Conservation (phyloP, 257 asterid genomes). For the Primulina eburnea region DNA sequence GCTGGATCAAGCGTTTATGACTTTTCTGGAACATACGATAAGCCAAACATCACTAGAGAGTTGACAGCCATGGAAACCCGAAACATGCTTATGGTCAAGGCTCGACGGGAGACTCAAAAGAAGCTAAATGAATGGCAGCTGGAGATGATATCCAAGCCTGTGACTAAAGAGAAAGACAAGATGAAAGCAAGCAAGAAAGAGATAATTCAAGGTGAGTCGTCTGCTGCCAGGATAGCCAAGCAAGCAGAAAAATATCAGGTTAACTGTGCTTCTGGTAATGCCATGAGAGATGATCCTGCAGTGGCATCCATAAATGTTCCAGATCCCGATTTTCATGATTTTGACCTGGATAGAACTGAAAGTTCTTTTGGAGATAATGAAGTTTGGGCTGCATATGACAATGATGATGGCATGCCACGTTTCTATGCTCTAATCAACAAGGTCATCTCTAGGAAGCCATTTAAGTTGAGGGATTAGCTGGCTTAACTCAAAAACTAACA, state of each 20-base stretch:
- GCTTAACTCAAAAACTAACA: conserved; percentile 67
- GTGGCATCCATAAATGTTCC: conserved; percentile 61
- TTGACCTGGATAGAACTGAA: conserved; percentile 62
- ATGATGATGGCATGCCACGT: conserved; percentile 84
- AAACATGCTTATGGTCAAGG: conserved; percentile 13
- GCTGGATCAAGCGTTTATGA: conserved; percentile 29
- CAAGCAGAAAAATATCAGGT: conserved; percentile 27
- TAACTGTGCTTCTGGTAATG: conserved; percentile 30
- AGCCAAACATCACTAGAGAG: conserved; percentile 17
- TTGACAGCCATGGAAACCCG: conserved; percentile 10
- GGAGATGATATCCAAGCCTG: conserved; percentile 12
- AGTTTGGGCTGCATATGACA: conserved; percentile 85
- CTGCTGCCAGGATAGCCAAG: conserved; percentile 28
- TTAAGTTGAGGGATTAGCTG: conserved; percentile 65
- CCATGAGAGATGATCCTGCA: conserved; percentile 20
- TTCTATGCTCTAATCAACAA: conserved; percentile 63
- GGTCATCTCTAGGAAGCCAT: conserved; percentile 63
- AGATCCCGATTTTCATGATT: conserved; percentile 80
- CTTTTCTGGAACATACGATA: conserved; percentile 15
- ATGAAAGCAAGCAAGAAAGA: conserved; percentile 35
- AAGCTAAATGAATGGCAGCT: not conserved
- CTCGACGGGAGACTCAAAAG: not conserved
- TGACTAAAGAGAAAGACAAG: conserved; percentile 28
- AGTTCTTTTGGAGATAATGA: conserved; percentile 61
- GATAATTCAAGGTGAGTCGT: conserved; percentile 25